Conservation (phyloP, 2,329 filamentous ascomycete species). For the Escovopsis sp. region DNA sequence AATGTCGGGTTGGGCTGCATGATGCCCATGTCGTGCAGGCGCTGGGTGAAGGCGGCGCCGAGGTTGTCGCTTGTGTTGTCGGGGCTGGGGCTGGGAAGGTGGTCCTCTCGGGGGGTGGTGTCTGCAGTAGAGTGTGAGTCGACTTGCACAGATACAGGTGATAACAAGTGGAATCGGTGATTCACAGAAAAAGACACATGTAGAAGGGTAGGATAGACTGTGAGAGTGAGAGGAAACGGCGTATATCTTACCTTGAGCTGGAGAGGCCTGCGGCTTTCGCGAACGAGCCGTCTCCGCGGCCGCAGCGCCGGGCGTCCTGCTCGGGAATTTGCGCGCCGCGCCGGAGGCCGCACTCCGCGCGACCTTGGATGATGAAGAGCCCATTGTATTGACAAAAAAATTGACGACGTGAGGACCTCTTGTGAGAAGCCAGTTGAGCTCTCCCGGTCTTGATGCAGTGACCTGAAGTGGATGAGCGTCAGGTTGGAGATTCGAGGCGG, state of each 20-base stretch:
- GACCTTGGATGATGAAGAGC: slow-evolving; percentile 6
- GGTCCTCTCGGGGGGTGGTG: slow-evolving; percentile 21
- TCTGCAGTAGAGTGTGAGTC: too few relatives aligned
- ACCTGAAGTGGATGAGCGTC: too few relatives aligned
- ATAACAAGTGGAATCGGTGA: too few relatives aligned
- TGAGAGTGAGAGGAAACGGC: neutral
- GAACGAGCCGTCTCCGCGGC: slow-evolving; percentile 8
- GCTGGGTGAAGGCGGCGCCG: slow-evolving; percentile 31
- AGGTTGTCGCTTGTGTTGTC: slow-evolving; percentile 23
- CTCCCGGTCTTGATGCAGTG: too few relatives aligned
- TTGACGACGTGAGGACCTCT: too few relatives aligned
- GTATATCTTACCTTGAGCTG: slow-evolving; percentile 10
- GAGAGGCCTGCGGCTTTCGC: slow-evolving; percentile 5
- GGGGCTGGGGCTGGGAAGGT: slow-evolving; percentile 6
- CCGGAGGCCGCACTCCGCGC: slow-evolving; percentile 1
- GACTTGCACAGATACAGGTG: too few relatives aligned
- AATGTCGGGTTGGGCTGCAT: slow-evolving; percentile 38
- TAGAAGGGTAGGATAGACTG: neutral
- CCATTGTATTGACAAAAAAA: slow-evolving; percentile 3
- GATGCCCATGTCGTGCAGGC: slow-evolving; percentile 38
- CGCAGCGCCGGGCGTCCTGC: slow-evolving; percentile 17
- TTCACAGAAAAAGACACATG: too few relatives aligned
- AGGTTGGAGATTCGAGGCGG: too few relatives aligned
- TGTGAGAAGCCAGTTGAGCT: too few relatives aligned
- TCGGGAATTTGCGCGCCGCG: slow-evolving; percentile 27